phyloP scores from a whole-genome alignment of 2,329 filamentous ascomycete species.

The Fusarium phyllophilum region DNA sequence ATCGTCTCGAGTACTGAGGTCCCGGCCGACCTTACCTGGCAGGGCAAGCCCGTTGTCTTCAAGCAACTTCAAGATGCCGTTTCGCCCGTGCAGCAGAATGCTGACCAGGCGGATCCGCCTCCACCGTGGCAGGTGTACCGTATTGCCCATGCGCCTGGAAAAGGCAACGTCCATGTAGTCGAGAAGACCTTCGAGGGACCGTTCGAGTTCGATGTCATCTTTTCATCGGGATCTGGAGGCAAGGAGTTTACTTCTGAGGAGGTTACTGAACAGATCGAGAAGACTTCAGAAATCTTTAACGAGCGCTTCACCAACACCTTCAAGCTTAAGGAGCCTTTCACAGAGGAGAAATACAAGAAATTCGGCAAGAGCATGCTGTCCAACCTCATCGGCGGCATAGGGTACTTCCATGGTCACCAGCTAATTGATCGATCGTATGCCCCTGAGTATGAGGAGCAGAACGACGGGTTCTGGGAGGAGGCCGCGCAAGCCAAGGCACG shows the following conservation, averaged over 20 bases:
- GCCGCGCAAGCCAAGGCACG: conserved; percentile 80
- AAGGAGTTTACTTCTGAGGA: conserved; percentile 67
- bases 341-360: conserved; percentile 74
- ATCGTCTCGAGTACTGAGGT: conserved; percentile 77
- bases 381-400: conserved; percentile 92
- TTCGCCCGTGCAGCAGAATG: conserved; percentile 59
- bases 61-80: conserved; percentile 63
- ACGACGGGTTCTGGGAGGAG: conserved; percentile 95
- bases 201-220: conserved; percentile 94
- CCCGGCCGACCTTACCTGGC: conserved; percentile 80
- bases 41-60: conserved; percentile 75
- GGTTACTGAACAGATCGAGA: conserved; percentile 75
- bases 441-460: conserved; percentile 93
- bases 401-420: conserved; percentile 91
- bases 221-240: conserved; percentile 78
- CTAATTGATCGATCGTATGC: conserved; percentile 91
- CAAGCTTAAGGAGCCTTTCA: conserved; percentile 79
- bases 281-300: conserved; percentile 74
- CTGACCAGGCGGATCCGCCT: conserved; percentile 73
- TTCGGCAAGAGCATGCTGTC: conserved; percentile 94
- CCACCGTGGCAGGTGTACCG: conserved; percentile 89
- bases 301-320: conserved; percentile 76
- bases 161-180: conserved; percentile 85
- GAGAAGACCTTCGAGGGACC: conserved; percentile 91
- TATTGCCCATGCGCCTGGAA: conserved; percentile 72